Percentiles rank a stretch among this genome's conserved stretches.
Conservation (phyloP, 176 grass and related monocot species). For the Carex kokanica region DNA sequence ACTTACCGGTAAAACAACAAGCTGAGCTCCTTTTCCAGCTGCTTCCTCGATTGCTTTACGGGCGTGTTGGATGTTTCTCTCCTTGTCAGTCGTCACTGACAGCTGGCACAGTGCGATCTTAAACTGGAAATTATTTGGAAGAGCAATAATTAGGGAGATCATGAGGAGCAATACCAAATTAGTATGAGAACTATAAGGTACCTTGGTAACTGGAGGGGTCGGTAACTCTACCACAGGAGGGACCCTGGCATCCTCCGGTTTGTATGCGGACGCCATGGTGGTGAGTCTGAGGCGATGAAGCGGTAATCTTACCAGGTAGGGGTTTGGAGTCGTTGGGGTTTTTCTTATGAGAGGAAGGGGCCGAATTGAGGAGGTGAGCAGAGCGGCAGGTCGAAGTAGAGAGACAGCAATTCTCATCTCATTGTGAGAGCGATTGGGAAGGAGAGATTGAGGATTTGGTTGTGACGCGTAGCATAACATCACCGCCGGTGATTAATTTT, state of each 20-base stretch:
- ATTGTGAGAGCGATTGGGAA: background rate
- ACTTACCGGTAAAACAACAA: constrained; percentile 77
- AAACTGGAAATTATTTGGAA: constrained; percentile 41
- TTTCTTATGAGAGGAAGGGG: background rate
- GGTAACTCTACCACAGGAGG: constrained; percentile 48
- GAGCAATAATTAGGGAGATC: constrained; percentile 6
- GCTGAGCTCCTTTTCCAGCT: constrained; percentile 65
- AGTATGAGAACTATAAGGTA: background rate
- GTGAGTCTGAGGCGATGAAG: constrained; percentile 9
- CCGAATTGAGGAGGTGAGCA: background rate
- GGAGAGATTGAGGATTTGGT: background rate
- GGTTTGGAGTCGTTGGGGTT: background rate
- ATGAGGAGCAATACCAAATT: background rate
- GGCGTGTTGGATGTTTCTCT: constrained; percentile 71
- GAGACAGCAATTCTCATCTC: constrained; percentile 11
- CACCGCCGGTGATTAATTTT: constrained; percentile 4
- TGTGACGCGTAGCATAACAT: constrained; percentile 6
- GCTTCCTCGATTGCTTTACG: constrained; percentile 69
- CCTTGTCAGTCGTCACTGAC: constrained; percentile 76
- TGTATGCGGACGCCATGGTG: constrained; percentile 47
- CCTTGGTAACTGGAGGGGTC: constrained; percentile 54
- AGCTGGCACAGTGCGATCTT: constrained; percentile 93
- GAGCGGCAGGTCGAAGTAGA: background rate
- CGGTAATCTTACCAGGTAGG: constrained; percentile 5
- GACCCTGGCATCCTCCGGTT: constrained; percentile 47